Evolutionary conservation across 805 yeast species (phyloP), one percentile per base, ranked within the genome.

Genomic region (Candida endomychidarum): DNA sequence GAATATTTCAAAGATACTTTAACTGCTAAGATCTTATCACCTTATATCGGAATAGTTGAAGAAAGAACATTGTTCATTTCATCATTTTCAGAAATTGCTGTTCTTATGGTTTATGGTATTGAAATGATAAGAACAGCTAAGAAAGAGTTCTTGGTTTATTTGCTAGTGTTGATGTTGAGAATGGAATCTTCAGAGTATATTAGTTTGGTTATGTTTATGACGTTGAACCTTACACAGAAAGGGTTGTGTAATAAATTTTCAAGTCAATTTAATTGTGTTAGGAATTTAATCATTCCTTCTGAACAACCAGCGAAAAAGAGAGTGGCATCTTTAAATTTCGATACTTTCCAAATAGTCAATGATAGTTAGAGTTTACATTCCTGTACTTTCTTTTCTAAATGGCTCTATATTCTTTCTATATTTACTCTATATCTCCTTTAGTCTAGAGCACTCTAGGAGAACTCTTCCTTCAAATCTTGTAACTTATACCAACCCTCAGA

Each of bases 401-500:
- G n/a, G n/a, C n/a, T n/a, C n/a, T n/a, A n/a, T n/a, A n/a, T n/a
- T n/a, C n/a, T n/a, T n/a, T n/a, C n/a, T n/a, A n/a, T 20, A 10
- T 21, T 9, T 5, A 4, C 11, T 14, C 8, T 7, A 21, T 22
- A 22, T 21, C 7, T 9, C 20, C 6, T 20, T 20, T 12, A 20
- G 8, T 20, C 23, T 20, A 20, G 6, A 9, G 24, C 15, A 26
- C 20, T 24, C 8, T 31, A 20, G 3, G 15, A 5, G 29, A 74
- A 49, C 3, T 72, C 77, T 29, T 66, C 70, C 53, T 78, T 79
- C 56, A 78, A 48, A 22, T 74, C 77, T 41, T 68, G 61, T 41
- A 89, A 62, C 46, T 70, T 72, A 29, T 80, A 78, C 86, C 91
- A 89, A 1, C 88, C 93, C 24, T 76, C 81, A 2, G 84, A 70